Evolutionary conservation across 495 filamentous ascomycete species (phyloP).

Genomic region (Talaromyces trachyspermus): DNA sequence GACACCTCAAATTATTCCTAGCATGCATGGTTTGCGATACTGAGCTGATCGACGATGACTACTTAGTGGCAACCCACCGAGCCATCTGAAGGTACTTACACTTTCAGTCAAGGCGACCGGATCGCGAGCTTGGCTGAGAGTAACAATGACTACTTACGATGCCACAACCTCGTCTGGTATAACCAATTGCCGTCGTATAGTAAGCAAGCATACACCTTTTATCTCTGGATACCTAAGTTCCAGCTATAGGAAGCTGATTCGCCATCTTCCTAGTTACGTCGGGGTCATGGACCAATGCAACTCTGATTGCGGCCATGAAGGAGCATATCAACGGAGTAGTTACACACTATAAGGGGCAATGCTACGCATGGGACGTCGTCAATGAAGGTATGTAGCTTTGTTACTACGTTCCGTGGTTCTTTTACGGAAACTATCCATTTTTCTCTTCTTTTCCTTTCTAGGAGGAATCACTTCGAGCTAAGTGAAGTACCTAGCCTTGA

Average conservation of each 20-base stretch:
- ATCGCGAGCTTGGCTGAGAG: constrained; percentile 41
- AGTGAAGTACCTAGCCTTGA: constrained; percentile 20
- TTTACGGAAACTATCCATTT: too few relatives aligned
- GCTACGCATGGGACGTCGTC: constrained; percentile 37
- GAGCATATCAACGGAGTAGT: constrained; percentile 47
- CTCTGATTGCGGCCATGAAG: constrained; percentile 43
- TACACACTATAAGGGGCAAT: constrained; percentile 49
- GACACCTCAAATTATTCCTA: background rate
- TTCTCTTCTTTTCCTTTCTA: too few relatives aligned
- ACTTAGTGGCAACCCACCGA: constrained; percentile 44
- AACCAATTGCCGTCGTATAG: constrained; percentile 52
- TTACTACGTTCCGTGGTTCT: background rate
- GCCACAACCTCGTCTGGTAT: constrained; percentile 58
- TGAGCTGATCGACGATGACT: background rate
- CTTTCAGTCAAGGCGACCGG: constrained; percentile 40
- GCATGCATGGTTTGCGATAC: background rate
- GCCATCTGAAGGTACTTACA: constrained; percentile 42
- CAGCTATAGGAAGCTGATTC: background rate
- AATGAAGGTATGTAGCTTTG: constrained; percentile 26
- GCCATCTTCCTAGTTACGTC: constrained; percentile 28
- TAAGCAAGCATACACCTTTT: constrained; percentile 11
- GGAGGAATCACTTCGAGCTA: constrained; percentile 1
- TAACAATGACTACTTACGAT: constrained; percentile 50
- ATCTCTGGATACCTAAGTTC: background rate
- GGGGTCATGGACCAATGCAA: constrained; percentile 46